Percentiles rank a stretch among this genome's conserved stretches.
Evolutionary conservation across 371 early-diverging fungal species (phyloP).

Genomic region (Circinella umbellata): DNA sequence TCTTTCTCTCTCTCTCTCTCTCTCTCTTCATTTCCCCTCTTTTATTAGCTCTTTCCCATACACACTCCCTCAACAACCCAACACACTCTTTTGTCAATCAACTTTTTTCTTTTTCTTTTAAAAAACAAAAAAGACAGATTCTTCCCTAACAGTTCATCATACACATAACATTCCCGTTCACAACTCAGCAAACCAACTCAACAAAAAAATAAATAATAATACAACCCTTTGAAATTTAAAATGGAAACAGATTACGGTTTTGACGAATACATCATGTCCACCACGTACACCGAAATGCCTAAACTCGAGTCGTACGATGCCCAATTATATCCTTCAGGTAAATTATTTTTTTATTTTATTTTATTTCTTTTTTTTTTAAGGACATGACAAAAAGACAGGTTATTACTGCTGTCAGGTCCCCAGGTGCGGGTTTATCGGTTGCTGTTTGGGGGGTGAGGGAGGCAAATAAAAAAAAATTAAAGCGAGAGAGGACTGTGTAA

Average conservation of each 20-base stretch:
- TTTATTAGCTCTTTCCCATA: constrained; percentile 1
- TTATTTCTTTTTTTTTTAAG: neutral
- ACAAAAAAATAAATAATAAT: too few relatives aligned
- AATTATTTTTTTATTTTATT: neutral
- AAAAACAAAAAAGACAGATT: neutral
- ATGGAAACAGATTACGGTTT: constrained; percentile 50
- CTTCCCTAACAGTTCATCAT: too few relatives aligned
- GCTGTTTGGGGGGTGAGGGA: neutral
- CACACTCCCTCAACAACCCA: constrained; percentile 6
- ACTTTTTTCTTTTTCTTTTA: neutral
- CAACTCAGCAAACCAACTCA: too few relatives aligned
- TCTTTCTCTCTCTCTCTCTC: constrained; percentile 8
- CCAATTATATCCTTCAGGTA: constrained; percentile 49
- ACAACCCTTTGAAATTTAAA: neutral
- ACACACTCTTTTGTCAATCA: neutral
- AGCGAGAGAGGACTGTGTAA: neutral
- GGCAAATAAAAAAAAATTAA: neutral
- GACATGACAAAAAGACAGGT: neutral
- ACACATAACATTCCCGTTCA: too few relatives aligned
- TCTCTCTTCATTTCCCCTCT: neutral
- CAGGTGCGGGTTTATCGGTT: neutral
- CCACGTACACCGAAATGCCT: constrained; percentile 37
- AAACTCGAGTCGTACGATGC: constrained; percentile 47
- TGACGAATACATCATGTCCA: constrained; percentile 56
- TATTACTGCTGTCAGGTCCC: neutral